phyloP scores from a whole-genome alignment of 176 grass and related monocot species.

The Avena sativa region DNA sequence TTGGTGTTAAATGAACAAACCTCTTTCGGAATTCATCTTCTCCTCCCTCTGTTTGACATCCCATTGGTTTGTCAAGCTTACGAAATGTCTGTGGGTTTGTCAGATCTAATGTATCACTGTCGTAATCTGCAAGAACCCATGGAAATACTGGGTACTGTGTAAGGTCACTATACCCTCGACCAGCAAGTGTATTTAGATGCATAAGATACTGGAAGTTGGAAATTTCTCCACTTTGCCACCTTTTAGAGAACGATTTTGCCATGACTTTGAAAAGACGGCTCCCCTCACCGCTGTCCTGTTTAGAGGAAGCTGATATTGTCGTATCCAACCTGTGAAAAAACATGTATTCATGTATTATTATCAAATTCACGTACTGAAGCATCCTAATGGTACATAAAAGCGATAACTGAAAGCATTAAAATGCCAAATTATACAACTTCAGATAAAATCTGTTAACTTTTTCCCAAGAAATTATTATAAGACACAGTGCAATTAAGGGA shows the following conservation, averaged over 20 bases:
- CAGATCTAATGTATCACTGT: constrained; percentile 87
- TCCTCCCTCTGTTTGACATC: constrained; percentile 92
- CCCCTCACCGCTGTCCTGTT: constrained; percentile 87
- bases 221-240: constrained; percentile 99
- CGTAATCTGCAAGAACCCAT: constrained; percentile 98
- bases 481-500: neutral
- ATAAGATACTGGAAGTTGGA: constrained; percentile 99
- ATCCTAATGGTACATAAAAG: constrained; percentile 41
- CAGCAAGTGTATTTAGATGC: constrained; percentile 98
- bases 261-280: constrained; percentile 84
- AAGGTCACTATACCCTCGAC: constrained; percentile 97
- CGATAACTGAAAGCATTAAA: constrained; percentile 34
- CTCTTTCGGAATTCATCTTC: constrained; percentile 93
- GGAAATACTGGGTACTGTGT: constrained; percentile 99
- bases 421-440: constrained; percentile 20
- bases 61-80: constrained; percentile 99
- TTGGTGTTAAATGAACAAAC: constrained; percentile 56
- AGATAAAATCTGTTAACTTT: constrained; percentile 10
- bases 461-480: neutral
- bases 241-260: constrained; percentile 95
- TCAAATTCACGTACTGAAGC: constrained; percentile 6
- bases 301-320: constrained; percentile 95
- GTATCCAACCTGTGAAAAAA: constrained; percentile 82
- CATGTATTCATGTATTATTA: constrained; percentile 29
- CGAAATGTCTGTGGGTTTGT: constrained; percentile 77